phyloP scores from a whole-genome alignment of 495 filamentous ascomycete species.

The Penicillium lividum region DNA sequence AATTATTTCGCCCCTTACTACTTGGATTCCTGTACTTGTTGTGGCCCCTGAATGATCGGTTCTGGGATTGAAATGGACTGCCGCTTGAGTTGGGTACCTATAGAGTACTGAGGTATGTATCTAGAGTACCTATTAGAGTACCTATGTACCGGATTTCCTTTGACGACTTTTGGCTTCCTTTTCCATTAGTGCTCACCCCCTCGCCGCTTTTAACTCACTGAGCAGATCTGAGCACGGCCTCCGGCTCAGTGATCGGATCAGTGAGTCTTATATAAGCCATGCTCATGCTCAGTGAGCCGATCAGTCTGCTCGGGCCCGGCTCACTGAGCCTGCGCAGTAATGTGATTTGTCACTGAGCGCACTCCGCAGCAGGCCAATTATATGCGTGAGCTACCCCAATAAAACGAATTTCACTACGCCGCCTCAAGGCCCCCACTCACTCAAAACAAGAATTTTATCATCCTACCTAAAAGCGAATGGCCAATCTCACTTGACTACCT shows the following conservation, averaged over 20 bases:
- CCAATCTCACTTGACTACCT: conserved; percentile 1
- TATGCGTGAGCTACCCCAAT: conserved; percentile 1
- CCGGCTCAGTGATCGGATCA: conserved; percentile 2
- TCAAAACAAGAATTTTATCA: conserved; percentile 7
- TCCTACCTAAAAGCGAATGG: conserved; percentile 5
- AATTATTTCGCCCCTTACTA: neutral
- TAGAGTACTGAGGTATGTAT: too few relatives aligned
- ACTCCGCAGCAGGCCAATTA: conserved; percentile 1
- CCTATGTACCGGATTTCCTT: too few relatives aligned
- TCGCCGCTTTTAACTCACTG: too few relatives aligned
- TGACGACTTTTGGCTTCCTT: too few relatives aligned
- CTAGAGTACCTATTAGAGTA: too few relatives aligned
- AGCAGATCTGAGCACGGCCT: conserved; percentile 2
- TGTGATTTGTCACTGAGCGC: conserved; percentile 1
- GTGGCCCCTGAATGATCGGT: too few relatives aligned
- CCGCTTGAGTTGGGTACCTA: too few relatives aligned
- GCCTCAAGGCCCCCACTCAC: conserved; percentile 5
- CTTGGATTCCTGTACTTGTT: too few relatives aligned
- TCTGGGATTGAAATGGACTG: too few relatives aligned
- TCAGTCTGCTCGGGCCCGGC: conserved; percentile 1
- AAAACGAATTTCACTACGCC: conserved; percentile 7
- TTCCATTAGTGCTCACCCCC: too few relatives aligned
- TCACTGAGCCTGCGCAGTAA: conserved; percentile 2
- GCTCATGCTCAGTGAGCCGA: conserved; percentile 2
- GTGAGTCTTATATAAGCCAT: conserved; percentile 2